phyloP scores from a whole-genome alignment of 805 yeast species.

The Candida argentea region DNA sequence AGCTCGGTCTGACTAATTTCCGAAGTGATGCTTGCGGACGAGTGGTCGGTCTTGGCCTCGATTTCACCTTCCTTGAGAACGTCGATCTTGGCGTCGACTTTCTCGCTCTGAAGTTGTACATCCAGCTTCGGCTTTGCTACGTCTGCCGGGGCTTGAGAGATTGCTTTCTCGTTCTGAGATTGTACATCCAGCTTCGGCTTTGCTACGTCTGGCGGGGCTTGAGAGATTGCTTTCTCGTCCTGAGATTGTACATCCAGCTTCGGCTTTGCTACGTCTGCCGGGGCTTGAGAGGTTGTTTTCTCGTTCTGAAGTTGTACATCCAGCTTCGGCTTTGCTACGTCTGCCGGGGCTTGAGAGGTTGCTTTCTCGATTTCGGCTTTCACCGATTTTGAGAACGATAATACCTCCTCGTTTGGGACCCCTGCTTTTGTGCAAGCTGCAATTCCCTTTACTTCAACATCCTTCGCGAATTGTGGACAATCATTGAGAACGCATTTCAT shows the following conservation, averaged over 20 bases:
- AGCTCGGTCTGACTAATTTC: not conserved
- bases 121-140: no score
- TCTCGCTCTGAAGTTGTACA: not conserved
- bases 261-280: no score
- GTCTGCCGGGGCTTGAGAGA: no score
- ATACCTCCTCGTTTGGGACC: conserved; percentile 6
- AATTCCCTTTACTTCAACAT: conserved; percentile 16
- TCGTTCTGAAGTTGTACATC: no score
- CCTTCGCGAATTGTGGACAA: conserved; percentile 21
- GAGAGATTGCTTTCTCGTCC: not conserved
- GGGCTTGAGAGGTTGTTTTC: no score
- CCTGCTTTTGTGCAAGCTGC: conserved; percentile 26
- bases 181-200: no score
- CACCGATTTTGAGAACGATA: not conserved
- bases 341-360: no score
- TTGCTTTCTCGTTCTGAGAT: no score
- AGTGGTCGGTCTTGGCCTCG: not conserved
- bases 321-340: no score
- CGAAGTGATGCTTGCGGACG: not conserved
- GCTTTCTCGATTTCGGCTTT: not conserved
- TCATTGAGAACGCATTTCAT: conserved; percentile 22
- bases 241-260: not conserved
- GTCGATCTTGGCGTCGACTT: conserved; percentile 1
- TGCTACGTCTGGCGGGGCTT: no score
- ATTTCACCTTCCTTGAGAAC: not conserved